Evolutionary conservation across 139 green algal species (phyloP).

Genomic region (Chlamydomonas sphaeroides): DNA sequence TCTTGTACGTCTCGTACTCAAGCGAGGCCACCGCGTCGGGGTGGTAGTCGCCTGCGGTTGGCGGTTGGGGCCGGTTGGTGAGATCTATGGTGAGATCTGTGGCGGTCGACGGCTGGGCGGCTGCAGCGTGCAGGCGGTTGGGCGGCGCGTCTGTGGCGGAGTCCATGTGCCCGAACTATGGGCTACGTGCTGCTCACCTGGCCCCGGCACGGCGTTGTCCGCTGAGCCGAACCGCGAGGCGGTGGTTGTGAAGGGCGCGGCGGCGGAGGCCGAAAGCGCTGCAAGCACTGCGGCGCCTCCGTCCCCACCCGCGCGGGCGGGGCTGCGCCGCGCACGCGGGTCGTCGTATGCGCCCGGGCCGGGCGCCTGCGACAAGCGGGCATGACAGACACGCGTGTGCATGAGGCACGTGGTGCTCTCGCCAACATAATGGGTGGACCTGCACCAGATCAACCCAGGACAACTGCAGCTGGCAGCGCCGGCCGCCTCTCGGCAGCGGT

Average conservation of each 20-base stretch:
- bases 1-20: conserved; percentile 9
- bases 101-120: no score
- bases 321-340: neutral
- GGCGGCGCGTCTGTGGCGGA: no score
- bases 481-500: no score
- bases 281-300: neutral
- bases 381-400: no score
- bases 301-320: neutral
- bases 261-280: neutral
- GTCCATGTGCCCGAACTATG: no score
- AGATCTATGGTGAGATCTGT: no score
- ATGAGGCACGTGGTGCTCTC: no score
- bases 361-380: neutral
- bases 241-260: conserved; percentile 6
- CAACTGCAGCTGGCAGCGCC: no score
- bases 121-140: no score
- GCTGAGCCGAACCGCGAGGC: neutral
- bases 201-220: conserved; percentile 22
- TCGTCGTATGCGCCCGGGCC: conserved; percentile 33
- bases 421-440: no score
- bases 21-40: conserved; percentile 24
- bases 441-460: no score
- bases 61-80: no score
- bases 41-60: conserved; percentile 31
- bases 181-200: conserved; percentile 1